A percentile compares a stretch with the other conserved stretches of the same genome.
These are phyloP conservation scores for Houttuynia cordata DNA, from an alignment of 164 flowering plant genomes.

Conservation along the genomic window DNA sequence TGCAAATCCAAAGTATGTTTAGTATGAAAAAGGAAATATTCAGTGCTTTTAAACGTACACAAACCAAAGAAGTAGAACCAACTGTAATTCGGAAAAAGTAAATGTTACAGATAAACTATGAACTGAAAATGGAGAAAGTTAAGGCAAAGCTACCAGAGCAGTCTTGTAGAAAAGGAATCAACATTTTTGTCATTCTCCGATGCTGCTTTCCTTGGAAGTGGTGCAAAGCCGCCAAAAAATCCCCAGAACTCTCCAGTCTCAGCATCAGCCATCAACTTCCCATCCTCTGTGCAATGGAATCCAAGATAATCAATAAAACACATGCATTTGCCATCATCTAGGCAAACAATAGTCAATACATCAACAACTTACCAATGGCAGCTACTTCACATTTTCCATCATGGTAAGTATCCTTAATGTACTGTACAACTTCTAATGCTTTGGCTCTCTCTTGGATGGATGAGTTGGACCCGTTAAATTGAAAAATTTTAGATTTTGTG, in stretches of 20 bases:
- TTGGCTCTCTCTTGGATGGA: constrained; percentile 99
- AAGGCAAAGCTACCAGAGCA: constrained; percentile 33
- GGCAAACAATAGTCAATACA: background rate
- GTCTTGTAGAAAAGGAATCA: constrained; percentile 36
- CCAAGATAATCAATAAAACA: constrained; percentile 5
- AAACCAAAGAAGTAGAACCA: background rate
- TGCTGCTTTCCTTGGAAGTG: constrained; percentile 78
- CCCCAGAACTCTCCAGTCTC: constrained; percentile 98
- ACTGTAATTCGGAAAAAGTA: constrained; percentile 33
- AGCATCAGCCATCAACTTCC: constrained; percentile 96
- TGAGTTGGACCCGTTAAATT: constrained; percentile 95
- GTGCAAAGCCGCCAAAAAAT: constrained; percentile 98
- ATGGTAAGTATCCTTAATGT: constrained; percentile 89
- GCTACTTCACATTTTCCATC: constrained; percentile 98
- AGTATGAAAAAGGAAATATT: background rate
- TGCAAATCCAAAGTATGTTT: background rate
- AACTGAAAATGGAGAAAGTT: background rate
- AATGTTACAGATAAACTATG: background rate
- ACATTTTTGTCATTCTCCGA: constrained; percentile 35
- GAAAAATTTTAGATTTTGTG: constrained; percentile 88
- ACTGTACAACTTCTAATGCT: constrained; percentile 95
- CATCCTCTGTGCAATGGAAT: constrained; percentile 60
- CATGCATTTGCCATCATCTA: constrained; percentile 1
- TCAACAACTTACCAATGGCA: constrained; percentile 59
- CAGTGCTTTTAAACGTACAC: background rate